A percentile compares a stretch with the other conserved stretches of the same genome.
phyloP scores from a whole-genome alignment of 176 grass and related monocot genomes.

The Phoenix roebelenii region DNA sequence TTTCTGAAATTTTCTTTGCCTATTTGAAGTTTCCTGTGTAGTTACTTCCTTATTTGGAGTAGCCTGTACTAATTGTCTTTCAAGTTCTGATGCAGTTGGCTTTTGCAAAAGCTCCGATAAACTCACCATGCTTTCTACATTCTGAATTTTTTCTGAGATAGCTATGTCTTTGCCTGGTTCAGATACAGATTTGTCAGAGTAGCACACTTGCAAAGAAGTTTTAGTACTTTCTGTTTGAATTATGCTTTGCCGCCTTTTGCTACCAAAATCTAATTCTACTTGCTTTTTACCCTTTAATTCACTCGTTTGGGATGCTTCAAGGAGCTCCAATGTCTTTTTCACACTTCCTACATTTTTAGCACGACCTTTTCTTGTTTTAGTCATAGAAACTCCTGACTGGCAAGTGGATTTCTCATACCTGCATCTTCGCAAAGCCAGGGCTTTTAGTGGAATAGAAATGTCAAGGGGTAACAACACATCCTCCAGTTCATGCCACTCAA shows the following conservation, averaged over 20 bases:
- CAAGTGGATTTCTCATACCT: slow-evolving; percentile 26
- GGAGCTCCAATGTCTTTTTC: slow-evolving; percentile 13
- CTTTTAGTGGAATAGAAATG: slow-evolving; percentile 76
- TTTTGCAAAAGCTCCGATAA: slow-evolving; percentile 17
- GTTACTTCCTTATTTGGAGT: background rate
- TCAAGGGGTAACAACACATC: slow-evolving; percentile 57
- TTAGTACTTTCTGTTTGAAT: too few species aligned
- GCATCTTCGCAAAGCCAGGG: slow-evolving; percentile 50
- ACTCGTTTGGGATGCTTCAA: slow-evolving; percentile 19
- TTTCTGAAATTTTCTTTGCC: slow-evolving; percentile 8
- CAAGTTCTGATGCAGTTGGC: slow-evolving; percentile 13
- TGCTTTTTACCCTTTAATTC: slow-evolving; percentile 1
- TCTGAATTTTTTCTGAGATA: slow-evolving; percentile 15
- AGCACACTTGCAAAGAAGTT: too few species aligned
- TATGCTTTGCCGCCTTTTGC: too few species aligned
- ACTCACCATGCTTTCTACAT: background rate
- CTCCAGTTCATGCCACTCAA: slow-evolving; percentile 88
- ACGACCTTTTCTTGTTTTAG: slow-evolving; percentile 33
- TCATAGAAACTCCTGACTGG: slow-evolving; percentile 20
- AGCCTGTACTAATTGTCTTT: background rate
- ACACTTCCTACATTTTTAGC: slow-evolving; percentile 9
- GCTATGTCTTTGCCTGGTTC: slow-evolving; percentile 12
- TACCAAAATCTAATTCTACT: too few species aligned
- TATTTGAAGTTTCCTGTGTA: slow-evolving; percentile 18
- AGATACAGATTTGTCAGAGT: too few species aligned